Conservation (phyloP, 495 filamentous ascomycete genomes). For the Penicillium silybi region DNA sequence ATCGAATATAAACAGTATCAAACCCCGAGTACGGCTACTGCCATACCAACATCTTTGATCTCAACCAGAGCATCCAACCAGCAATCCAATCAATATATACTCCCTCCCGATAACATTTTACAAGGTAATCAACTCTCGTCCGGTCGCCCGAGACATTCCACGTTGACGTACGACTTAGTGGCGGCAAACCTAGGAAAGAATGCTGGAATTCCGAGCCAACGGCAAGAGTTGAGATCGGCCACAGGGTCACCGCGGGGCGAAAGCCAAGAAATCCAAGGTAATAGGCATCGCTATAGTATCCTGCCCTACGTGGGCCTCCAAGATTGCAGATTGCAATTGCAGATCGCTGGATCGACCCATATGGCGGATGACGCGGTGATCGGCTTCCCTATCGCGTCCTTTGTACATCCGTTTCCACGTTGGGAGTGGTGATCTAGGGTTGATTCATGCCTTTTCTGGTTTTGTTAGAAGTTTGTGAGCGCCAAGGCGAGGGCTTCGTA, state of each 20-base stretch:
- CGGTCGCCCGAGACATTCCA: not conserved
- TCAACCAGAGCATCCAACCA: not conserved
- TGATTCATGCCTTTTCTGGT: not conserved
- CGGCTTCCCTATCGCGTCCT: not conserved
- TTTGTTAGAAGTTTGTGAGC: not conserved
- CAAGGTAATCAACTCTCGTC: not conserved
- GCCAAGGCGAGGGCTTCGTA: not conserved
- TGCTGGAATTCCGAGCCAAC: constrained; percentile 14
- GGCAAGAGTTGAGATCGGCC: constrained; percentile 11
- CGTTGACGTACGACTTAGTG: not conserved
- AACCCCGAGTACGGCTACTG: not conserved
- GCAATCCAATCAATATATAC: not conserved
- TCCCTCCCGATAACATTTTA: not conserved
- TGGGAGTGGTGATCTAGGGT: not conserved
- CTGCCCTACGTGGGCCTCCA: not conserved
- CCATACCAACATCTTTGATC: not conserved
- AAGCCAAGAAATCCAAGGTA: not conserved
- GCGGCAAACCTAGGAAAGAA: no score
- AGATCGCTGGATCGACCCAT: not conserved
- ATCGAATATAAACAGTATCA: not conserved
- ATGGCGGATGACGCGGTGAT: constrained; percentile 6
- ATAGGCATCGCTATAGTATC: constrained; percentile 9
- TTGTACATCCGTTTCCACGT: not conserved
- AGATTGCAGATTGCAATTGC: no score
- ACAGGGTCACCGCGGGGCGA: constrained; percentile 8